These are phyloP conservation scores for Rasamsonia emersonii DNA, from an alignment of 2,329 filamentous ascomycete species.

Conservation along the genomic window DNA sequence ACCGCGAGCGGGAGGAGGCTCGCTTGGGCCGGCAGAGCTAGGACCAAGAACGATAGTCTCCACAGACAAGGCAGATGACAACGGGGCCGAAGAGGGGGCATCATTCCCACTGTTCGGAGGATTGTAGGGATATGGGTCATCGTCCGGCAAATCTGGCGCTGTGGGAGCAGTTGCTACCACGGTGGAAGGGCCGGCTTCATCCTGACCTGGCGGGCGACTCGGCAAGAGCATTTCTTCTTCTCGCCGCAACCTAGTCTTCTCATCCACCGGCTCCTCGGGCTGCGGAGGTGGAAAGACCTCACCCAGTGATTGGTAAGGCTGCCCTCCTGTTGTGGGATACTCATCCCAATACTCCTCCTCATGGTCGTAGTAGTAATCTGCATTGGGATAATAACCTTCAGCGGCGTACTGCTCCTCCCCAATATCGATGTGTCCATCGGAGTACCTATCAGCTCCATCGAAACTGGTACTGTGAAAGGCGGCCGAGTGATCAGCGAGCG, in stretches of 20 bases:
- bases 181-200: conserved; percentile 39
- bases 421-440: conserved; percentile 10
- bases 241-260: conserved; percentile 71
- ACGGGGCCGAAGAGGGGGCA: conserved; percentile 17
- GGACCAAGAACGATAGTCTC: conserved; percentile 23
- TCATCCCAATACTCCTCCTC: conserved; percentile 16
- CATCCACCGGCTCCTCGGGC: conserved; percentile 58
- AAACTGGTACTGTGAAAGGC: conserved; percentile 13
- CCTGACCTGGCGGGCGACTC: conserved; percentile 58
- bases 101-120: conserved; percentile 30
- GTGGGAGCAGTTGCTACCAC: conserved; percentile 30
- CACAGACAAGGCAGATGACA: conserved; percentile 17
- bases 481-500: conserved; percentile 21
- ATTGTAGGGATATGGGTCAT: conserved; percentile 38
- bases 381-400: conserved; percentile 15
- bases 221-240: conserved; percentile 75
- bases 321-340: conserved; percentile 18
- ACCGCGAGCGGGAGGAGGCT: conserved; percentile 28
- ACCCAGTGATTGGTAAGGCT: conserved; percentile 16
- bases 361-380: conserved; percentile 18
- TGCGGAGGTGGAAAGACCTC: conserved; percentile 32
- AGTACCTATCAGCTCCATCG: conserved; percentile 1
- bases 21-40: conserved; percentile 35
- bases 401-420: conserved; percentile 21
- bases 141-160: conserved; percentile 36